Percentiles rank a stretch among this genome's conserved stretches.
Conservation (phyloP, 1,284 basidiomycete species). For the Heterobasidion annosum region DNA sequence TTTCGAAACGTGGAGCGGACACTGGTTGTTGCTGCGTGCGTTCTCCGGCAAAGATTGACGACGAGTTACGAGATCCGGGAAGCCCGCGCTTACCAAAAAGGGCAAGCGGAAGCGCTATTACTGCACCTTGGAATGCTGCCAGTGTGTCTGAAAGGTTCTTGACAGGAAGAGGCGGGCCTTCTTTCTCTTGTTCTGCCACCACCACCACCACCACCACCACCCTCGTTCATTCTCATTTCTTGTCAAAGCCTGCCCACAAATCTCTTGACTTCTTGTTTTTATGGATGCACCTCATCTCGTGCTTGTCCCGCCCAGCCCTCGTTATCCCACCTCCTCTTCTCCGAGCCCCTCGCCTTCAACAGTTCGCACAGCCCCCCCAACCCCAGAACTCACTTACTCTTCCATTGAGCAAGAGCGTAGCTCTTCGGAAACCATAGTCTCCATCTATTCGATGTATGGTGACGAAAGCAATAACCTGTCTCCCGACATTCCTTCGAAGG, state of each 20-base stretch:
- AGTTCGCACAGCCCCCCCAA: constrained; percentile 9
- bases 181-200: background rate
- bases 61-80: too few relatives aligned
- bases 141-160: too few relatives aligned
- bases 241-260: background rate
- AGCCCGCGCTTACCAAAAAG: background rate
- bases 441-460: constrained; percentile 16
- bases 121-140: too few relatives aligned
- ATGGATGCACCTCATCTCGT: constrained; percentile 13
- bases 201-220: constrained; percentile 3
- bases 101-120: background rate
- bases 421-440: constrained; percentile 14
- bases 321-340: background rate
- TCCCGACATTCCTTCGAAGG: constrained; percentile 5
- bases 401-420: constrained; percentile 8
- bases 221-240: constrained; percentile 8
- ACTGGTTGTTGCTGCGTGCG: too few relatives aligned
- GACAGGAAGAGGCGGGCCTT: too few relatives aligned
- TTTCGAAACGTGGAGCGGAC: too few relatives aligned
- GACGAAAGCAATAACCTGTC: constrained; percentile 9
- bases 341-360: constrained; percentile 6
- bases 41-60: too few relatives aligned
- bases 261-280: constrained; percentile 5
- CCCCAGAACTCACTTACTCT: constrained; percentile 12
- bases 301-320: constrained; percentile 10